Evolutionary conservation across 2,329 filamentous ascomycete genomes (phyloP).

Genomic region (Zymoseptoria brevis): DNA sequence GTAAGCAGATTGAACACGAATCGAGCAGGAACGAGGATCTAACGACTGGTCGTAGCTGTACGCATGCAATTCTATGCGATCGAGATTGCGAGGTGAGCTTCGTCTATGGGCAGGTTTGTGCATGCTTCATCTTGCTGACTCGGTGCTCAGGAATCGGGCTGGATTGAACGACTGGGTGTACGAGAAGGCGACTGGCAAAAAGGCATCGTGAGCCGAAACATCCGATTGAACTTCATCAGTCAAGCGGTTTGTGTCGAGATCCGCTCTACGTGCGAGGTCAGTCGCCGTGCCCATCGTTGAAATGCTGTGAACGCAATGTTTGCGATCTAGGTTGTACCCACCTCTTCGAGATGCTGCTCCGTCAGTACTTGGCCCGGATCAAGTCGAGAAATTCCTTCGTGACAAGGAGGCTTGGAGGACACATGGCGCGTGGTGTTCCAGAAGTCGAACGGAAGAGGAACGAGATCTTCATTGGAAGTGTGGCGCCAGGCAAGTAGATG

Average conservation of each 20-base stretch:
- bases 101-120: not conserved
- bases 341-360: not conserved
- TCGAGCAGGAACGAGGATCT: not conserved
- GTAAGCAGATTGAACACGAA: slow-evolving; percentile 39
- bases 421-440: slow-evolving; percentile 18
- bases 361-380: slow-evolving; percentile 20
- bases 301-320: not conserved
- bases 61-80: slow-evolving; percentile 80
- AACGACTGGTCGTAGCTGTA: slow-evolving; percentile 40
- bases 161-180: slow-evolving; percentile 97
- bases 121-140: slow-evolving; percentile 3
- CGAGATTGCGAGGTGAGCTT: slow-evolving; percentile 58
- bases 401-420: slow-evolving; percentile 22
- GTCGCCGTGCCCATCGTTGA: not conserved
- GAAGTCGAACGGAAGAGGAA: not conserved
- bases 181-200: slow-evolving; percentile 58
- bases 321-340: not conserved
- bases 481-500: slow-evolving; percentile 5
- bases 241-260: not conserved
- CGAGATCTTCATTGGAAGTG: not conserved
- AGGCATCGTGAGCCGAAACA: slow-evolving; percentile 30
- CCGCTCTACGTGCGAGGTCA: not conserved
- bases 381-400: slow-evolving; percentile 23
- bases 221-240: not conserved
- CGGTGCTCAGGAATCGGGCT: slow-evolving; percentile 57